These are phyloP conservation scores for Eutrema japonicum DNA, from an alignment of 345 rosid species.

Conservation along the genomic window DNA sequence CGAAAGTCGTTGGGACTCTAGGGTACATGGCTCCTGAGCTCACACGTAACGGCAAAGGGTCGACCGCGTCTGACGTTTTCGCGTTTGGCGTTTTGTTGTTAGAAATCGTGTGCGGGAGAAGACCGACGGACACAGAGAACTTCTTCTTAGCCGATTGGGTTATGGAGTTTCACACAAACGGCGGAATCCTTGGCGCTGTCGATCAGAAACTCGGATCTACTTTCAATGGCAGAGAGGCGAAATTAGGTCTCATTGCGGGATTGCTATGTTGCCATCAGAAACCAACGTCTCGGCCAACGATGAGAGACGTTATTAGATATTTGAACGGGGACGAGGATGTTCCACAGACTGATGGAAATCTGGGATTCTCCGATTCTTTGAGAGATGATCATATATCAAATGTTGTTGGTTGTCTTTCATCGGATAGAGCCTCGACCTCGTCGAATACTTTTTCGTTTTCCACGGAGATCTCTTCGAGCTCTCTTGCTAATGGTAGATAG, in stretches of 20 bases:
- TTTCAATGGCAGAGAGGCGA: constrained; percentile 34
- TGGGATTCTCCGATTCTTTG: constrained; percentile 24
- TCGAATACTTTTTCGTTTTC: constrained; percentile 11
- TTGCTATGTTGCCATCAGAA: constrained; percentile 40
- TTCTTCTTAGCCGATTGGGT: constrained; percentile 59
- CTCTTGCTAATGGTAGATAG: constrained; percentile 29
- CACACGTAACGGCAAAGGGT: constrained; percentile 56
- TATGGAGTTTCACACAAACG: constrained; percentile 43
- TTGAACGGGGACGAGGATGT: constrained; percentile 34
- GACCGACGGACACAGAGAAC: constrained; percentile 43
- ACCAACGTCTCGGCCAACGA: constrained; percentile 32
- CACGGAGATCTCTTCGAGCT: constrained; percentile 20
- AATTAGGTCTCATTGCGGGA: constrained; percentile 32
- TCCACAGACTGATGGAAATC: constrained; percentile 28
- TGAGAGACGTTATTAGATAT: constrained; percentile 40
- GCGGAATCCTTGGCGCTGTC: constrained; percentile 46
- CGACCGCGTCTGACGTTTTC: constrained; percentile 61
- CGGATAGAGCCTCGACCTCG: constrained; percentile 32
- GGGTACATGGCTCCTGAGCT: constrained; percentile 73
- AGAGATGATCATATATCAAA: background rate
- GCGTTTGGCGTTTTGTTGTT: constrained; percentile 61
- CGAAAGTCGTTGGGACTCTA: constrained; percentile 63
- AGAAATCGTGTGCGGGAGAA: constrained; percentile 55
- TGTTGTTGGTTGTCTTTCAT: constrained; percentile 31
- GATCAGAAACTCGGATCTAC: constrained; percentile 49